Evolutionary conservation across 2,329 filamentous ascomycete species (phyloP), one percentile per base, ranked within the genome.

Genomic region (Hypocrella siamensis): DNA sequence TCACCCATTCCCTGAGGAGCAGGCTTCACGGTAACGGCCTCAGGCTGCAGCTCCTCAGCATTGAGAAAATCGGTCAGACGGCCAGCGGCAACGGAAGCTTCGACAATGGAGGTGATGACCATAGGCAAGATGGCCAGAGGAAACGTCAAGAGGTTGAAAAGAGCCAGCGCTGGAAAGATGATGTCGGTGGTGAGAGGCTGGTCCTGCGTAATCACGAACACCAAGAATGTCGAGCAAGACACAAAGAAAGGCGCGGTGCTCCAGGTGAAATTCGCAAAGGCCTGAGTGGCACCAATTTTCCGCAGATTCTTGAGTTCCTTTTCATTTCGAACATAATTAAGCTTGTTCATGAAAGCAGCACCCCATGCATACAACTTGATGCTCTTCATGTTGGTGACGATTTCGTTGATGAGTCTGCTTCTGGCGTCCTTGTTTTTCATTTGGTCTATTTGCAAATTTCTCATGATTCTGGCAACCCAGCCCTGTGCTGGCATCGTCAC

Each of bases 361-460:
- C 86, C 88, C 90, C 90, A 98, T 19, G 90, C 90, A 52, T 94
- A 98, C 15, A 98, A 71, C 61, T 98, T 98, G 63, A 98, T 90
- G 51, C 85, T 93, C 64, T 98, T 98, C 82, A 98, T 98, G 58
- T 96, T 96, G 65, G 92, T 94, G 48, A 98, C 65, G 42, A 98
- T 98, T 56, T 98, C 90, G 6, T 88, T 92, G 65, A 96, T 94
- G 36, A 98, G 61, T 31, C 88, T 75, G 29, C 86, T 93, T 48
- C 90, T 75, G 25, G 85, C 71, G 47, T 98, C 90, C 60, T 98
- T 98, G 62, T 96, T 96, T 64, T 92, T 93, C 90, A 98, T 98
- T 60, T 98, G 90, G 41, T 76, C 67, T 57, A 96, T 92, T 52
- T 98, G 92, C 45, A 98, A 61, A 27, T 70, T 84, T 61, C 93